These are phyloP conservation scores for Paratinospora sagittata DNA, from an alignment of 164 flowering plant genomes.

Conservation along the genomic window DNA sequence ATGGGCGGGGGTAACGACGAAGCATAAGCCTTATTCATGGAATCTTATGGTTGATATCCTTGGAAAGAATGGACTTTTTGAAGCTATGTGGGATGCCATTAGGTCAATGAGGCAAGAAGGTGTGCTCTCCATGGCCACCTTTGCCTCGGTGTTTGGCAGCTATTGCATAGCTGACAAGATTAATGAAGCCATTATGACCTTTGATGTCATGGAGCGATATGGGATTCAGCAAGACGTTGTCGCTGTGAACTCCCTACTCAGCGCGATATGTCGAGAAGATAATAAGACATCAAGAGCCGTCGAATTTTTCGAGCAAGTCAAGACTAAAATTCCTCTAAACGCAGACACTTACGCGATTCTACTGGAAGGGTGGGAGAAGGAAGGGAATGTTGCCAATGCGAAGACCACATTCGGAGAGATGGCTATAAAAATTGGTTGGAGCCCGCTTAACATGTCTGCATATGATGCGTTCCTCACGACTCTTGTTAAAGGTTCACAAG, in stretches of 20 bases:
- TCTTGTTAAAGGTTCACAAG: conserved; percentile 41
- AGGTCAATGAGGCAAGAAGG: conserved; percentile 65
- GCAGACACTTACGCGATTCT: conserved; percentile 61
- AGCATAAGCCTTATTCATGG: conserved; percentile 47
- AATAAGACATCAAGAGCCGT: conserved; percentile 39
- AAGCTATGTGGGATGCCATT: conserved; percentile 81
- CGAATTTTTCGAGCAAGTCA: conserved; percentile 50
- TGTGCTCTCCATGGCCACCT: conserved; percentile 34
- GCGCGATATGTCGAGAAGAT: conserved; percentile 56
- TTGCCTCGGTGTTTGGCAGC: conserved; percentile 61
- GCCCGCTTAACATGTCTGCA: conserved; percentile 44
- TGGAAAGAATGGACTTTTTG: conserved; percentile 60
- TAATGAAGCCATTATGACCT: conserved; percentile 60
- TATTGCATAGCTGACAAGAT: conserved; percentile 49
- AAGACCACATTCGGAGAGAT: conserved; percentile 71
- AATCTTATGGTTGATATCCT: conserved; percentile 76
- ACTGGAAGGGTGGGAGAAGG: conserved; percentile 76
- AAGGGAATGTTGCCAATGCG: conserved; percentile 54
- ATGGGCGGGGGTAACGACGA: conserved; percentile 45
- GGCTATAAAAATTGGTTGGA: conserved; percentile 70
- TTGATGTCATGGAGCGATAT: conserved; percentile 62
- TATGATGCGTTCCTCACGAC: conserved; percentile 62
- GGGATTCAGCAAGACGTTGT: conserved; percentile 56
- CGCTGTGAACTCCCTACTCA: conserved; percentile 63
- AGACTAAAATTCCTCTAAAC: conserved; percentile 49